A percentile compares a stretch with the other conserved stretches of the same genome.
phyloP scores from a whole-genome alignment of 306 rosid species.

The Ochetophila trinervis region DNA sequence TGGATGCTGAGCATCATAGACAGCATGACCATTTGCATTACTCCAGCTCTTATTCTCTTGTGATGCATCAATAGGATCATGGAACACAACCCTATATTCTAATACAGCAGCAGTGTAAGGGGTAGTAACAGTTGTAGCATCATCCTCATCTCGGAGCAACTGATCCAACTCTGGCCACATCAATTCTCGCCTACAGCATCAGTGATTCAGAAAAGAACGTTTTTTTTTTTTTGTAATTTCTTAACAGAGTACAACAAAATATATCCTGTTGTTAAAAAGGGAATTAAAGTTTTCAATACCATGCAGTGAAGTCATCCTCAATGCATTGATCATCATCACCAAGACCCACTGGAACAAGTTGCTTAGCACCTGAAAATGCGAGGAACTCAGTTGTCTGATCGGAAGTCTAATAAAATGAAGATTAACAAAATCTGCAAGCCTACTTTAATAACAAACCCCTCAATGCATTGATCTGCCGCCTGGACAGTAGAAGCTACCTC shows the following conservation, averaged over 20 bases:
- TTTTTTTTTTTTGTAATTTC: no score
- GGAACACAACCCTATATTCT: slow-evolving; percentile 74
- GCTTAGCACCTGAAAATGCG: slow-evolving; percentile 71
- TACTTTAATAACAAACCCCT: not conserved
- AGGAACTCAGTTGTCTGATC: slow-evolving; percentile 4
- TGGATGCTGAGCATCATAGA: slow-evolving; percentile 94
- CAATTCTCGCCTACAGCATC: slow-evolving; percentile 66
- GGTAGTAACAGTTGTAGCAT: slow-evolving; percentile 56
- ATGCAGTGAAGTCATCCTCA: slow-evolving; percentile 96
- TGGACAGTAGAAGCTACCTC: no score
- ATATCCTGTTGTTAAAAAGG: slow-evolving; percentile 1
- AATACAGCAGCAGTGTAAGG: slow-evolving; percentile 86
- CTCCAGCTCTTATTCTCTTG: slow-evolving; percentile 53
- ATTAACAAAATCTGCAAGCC: not conserved
- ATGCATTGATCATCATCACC: slow-evolving; percentile 99
- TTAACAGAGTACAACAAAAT: not conserved
- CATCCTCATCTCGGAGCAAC: slow-evolving; percentile 81
- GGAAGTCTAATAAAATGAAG: not conserved
- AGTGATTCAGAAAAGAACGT: slow-evolving; percentile 8
- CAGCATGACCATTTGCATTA: slow-evolving; percentile 75
- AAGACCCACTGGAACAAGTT: slow-evolving; percentile 71
- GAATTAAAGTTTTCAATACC: slow-evolving; percentile 50
- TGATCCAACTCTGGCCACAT: slow-evolving; percentile 91
- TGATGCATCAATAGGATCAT: slow-evolving; percentile 50
- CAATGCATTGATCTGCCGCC: no score